These are phyloP conservation scores for Dianthus caryophyllus DNA, from an alignment of 148 eudicot species.

Conservation along the genomic window DNA sequence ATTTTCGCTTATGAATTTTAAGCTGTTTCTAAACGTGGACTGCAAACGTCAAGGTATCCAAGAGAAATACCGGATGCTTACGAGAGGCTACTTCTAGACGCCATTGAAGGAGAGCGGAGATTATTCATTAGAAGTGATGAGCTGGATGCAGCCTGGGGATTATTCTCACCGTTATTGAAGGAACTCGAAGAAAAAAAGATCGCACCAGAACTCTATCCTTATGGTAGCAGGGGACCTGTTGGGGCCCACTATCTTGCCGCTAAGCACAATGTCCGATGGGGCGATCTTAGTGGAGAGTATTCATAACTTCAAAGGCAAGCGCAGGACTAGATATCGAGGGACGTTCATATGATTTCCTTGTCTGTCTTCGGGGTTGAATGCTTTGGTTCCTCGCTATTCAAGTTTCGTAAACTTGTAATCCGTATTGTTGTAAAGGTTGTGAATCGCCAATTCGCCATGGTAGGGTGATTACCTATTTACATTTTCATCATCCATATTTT, in stretches of 20 bases:
- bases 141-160: constrained; percentile 85
- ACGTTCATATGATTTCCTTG: background rate
- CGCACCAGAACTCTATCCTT: constrained; percentile 71
- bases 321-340: background rate
- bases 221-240: constrained; percentile 80
- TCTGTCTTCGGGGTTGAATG: background rate
- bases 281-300: constrained; percentile 54
- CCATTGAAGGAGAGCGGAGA: constrained; percentile 80
- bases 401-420: constrained; percentile 2
- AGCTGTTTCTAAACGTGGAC: constrained; percentile 4
- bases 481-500: too few species aligned
- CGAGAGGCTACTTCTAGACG: constrained; percentile 74
- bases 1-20: background rate
- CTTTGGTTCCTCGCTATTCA: background rate
- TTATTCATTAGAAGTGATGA: constrained; percentile 91
- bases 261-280: constrained; percentile 76
- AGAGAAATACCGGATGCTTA: constrained; percentile 81
- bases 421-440: too few species aligned
- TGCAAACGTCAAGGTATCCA: constrained; percentile 42
- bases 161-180: constrained; percentile 68
- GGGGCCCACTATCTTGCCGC: constrained; percentile 86
- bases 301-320: constrained; percentile 20
- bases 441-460: too few species aligned
- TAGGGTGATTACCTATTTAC: too few species aligned
- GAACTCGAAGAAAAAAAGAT: constrained; percentile 64